Conservation (phyloP, 257 asterid genomes). For the Verbena officinalis region DNA sequence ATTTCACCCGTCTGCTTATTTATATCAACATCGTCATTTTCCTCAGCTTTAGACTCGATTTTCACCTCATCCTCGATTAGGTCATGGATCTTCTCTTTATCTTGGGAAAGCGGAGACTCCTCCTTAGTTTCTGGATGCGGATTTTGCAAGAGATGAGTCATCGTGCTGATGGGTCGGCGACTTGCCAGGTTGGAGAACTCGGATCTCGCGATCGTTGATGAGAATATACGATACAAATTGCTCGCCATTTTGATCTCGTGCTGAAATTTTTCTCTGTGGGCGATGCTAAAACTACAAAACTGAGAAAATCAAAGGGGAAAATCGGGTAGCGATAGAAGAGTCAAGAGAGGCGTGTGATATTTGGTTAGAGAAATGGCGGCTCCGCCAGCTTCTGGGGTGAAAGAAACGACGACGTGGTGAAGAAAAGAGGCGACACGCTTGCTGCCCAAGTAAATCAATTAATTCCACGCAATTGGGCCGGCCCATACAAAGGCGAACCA, state of each 20-base stretch:
- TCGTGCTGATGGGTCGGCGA: conserved; percentile 52
- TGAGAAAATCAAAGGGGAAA: background rate
- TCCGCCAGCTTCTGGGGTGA: conserved; percentile 22
- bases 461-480: background rate
- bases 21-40: conserved; percentile 28
- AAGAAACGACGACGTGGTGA: conserved; percentile 33
- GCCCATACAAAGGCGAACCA: background rate
- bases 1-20: conserved; percentile 67
- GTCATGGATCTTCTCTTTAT: conserved; percentile 27
- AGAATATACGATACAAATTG: conserved; percentile 45
- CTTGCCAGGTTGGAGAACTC: conserved; percentile 27
- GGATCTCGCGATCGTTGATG: conserved; percentile 40
- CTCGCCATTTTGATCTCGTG: conserved; percentile 48
- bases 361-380: conserved; percentile 9
- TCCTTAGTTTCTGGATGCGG: conserved; percentile 39
- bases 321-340: background rate
- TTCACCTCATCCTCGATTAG: conserved; percentile 35
- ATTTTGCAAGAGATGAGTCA: conserved; percentile 45
- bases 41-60: conserved; percentile 19
- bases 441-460: background rate
- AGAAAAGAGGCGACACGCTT: conserved; percentile 14
- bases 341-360: too few species aligned
- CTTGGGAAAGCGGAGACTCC: conserved; percentile 26
- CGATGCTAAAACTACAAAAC: background rate
- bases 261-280: background rate